Base-by-base conservation (phyloP, 345 rosid species). In the Rhizophora mangle region DNA sequence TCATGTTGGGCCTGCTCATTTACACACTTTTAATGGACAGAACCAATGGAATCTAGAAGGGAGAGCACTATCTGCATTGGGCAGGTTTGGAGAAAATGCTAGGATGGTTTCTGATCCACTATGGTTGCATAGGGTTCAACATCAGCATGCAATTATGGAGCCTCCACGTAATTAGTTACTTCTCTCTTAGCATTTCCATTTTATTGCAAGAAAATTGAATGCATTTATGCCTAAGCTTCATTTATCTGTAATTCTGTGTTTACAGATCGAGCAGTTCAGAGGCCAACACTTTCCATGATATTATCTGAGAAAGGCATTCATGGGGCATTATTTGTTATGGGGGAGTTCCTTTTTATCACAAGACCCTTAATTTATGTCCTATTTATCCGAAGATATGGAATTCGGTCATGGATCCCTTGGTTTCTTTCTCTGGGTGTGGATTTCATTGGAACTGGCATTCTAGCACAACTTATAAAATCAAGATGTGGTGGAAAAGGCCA, bases 321-420 rank as follows among this genome's bases (percentile, higher is more conserved):
- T 24, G 93, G 97, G 64, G 87, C 83, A 8, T 62, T 92, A 53
- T 85, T 77, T 85, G 77, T 86, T 61, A 71, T 82, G 30, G 96
- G 93, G 58, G 98, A 92, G 82, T 79, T 84, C 60, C 87, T 96
- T 1, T 90, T 77, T 72, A 81, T 96, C 37, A 83, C 86, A 6
- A 89, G 99, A 67, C 98, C 98, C n/a, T 91, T 96, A 60, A 83
- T 92, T 22, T 92, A 92, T 74, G 98, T 96, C 73, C 67, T 90
- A 20, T 85, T 90, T 73, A 87, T 92, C 68, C 84, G 91, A 84
- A 90, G 78, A 84, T 85, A 80, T 49, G 97, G 96, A 67, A 72
- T 81, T 71, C 80, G 85, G 39, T 96, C 99, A 21, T 96, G 99
- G 99, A 82, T 80, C 64, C 98, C 98, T 27, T 92, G 98, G 98